A percentile compares a stretch with the other conserved stretches of the same genome.
phyloP scores from a whole-genome alignment of 1,284 basidiomycete species.

The Ganoderma leucocontextum region DNA sequence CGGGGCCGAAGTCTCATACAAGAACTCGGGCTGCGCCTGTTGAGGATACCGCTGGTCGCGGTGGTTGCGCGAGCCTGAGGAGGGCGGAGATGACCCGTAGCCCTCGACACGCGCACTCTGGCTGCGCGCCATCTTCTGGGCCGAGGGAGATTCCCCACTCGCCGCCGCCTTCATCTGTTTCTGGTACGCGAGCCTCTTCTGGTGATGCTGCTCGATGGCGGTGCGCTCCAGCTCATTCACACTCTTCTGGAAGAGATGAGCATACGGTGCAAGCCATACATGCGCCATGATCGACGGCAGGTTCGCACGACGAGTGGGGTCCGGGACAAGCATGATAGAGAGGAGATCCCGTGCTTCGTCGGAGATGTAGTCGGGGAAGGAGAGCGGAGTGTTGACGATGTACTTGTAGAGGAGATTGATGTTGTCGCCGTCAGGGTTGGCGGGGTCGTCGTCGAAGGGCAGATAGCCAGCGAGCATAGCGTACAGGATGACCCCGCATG shows the following conservation, averaged over 20 bases:
- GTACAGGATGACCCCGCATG: slow-evolving; percentile 98
- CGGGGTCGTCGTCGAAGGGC: slow-evolving; percentile 99
- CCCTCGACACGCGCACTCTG: slow-evolving; percentile 56
- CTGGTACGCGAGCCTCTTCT: slow-evolving; percentile 84
- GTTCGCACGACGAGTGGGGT: slow-evolving; percentile 79
- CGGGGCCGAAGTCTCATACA: slow-evolving; percentile 59
- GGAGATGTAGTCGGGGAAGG: slow-evolving; percentile 94
- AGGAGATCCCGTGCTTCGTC: slow-evolving; percentile 78
- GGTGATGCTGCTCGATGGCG: slow-evolving; percentile 86
- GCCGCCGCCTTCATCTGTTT: slow-evolving; percentile 67
- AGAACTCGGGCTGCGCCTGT: slow-evolving; percentile 54
- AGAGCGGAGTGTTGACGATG: slow-evolving; percentile 95
- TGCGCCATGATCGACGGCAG: slow-evolving; percentile 84
- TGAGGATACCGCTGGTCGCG: slow-evolving; percentile 43
- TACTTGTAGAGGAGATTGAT: slow-evolving; percentile 99
- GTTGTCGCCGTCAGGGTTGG: slow-evolving; percentile 99
- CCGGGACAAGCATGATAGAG: slow-evolving; percentile 88
- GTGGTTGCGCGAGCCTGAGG: slow-evolving; percentile 45
- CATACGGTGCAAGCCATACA: slow-evolving; percentile 81
- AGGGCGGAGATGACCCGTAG: slow-evolving; percentile 43
- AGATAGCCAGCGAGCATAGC: slow-evolving; percentile 99
- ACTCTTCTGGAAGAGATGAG: slow-evolving; percentile 69
- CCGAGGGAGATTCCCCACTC: slow-evolving; percentile 43
- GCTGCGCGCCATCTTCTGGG: slow-evolving; percentile 50
- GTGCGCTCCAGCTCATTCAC: slow-evolving; percentile 83